Evolutionary conservation across 108 stramenopile genomes (phyloP).

Genomic region (Stephanodiscus minutulus): DNA sequence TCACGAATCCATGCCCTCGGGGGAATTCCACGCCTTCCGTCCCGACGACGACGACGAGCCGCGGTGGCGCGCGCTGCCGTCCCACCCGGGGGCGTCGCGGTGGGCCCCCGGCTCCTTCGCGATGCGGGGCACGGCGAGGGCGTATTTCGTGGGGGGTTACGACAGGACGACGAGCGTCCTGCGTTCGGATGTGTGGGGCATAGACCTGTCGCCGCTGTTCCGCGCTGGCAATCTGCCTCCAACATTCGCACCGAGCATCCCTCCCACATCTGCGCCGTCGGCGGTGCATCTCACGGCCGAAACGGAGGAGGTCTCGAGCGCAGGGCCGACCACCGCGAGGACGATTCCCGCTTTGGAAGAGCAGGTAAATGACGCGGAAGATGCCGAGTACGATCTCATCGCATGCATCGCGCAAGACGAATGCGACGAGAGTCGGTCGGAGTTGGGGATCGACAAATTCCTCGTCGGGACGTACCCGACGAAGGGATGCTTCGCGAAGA

Average conservation of each 20-base stretch:
- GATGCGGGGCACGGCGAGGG: constrained; percentile 31
- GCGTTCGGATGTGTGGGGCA: constrained; percentile 37
- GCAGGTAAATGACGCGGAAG: no score
- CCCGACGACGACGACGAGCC: not conserved
- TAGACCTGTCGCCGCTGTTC: constrained; percentile 38
- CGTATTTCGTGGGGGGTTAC: constrained; percentile 31
- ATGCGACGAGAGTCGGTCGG: not conserved
- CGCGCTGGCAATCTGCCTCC: no score
- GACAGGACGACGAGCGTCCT: constrained; percentile 14
- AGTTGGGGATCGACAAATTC: not conserved
- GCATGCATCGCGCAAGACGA: not conserved
- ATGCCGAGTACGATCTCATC: no score
- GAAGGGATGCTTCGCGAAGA: constrained; percentile 8
- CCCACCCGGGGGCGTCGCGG: constrained; percentile 48
- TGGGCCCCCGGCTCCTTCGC: constrained; percentile 56
- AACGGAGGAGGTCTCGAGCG: no score
- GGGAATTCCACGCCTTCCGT: constrained; percentile 50
- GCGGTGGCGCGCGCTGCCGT: constrained; percentile 30
- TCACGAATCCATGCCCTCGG: constrained; percentile 33
- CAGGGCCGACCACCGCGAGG: no score
- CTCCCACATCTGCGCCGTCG: no score
- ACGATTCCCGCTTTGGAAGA: no score
- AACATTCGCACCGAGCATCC: no score
- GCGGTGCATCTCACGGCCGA: no score
- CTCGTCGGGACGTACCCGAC: not conserved